Percentiles rank a stretch among this genome's conserved stretches.
phyloP scores from a whole-genome alignment of 2,329 filamentous ascomycete species.

The Alternaria novae-zelandiae region DNA sequence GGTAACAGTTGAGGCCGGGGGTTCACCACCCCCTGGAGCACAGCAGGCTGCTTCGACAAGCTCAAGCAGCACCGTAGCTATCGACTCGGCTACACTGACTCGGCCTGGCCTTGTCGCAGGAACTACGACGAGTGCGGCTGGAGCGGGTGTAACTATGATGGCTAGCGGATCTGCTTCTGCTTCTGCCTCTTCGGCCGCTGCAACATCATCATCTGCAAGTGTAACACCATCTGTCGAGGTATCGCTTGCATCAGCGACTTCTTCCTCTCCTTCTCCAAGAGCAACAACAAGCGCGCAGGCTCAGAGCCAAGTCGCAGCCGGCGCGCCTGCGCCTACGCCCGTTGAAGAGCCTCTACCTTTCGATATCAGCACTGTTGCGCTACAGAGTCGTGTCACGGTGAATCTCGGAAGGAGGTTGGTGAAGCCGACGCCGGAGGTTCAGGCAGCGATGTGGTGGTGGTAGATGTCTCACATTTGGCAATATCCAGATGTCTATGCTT shows the following conservation, averaged over 20 bases:
- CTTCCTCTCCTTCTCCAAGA: constrained; percentile 2
- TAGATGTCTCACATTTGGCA: constrained; percentile 2
- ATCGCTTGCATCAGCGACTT: neutral
- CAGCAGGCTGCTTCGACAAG: constrained; percentile 17
- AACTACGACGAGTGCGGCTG: constrained; percentile 26
- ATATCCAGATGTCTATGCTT: neutral
- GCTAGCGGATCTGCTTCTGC: constrained; percentile 17
- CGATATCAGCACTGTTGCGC: constrained; percentile 41
- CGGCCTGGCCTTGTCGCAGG: constrained; percentile 20
- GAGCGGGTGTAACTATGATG: constrained; percentile 21
- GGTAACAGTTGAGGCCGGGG: constrained; percentile 31
- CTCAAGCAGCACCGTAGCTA: constrained; percentile 11
- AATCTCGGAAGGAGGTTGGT: constrained; percentile 36
- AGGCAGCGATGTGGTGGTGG: constrained; percentile 10
- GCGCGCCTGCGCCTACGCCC: constrained; percentile 14
- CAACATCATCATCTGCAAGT: neutral
- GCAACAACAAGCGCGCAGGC: constrained; percentile 18
- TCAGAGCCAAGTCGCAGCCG: constrained; percentile 33
- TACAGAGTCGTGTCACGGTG: constrained; percentile 46
- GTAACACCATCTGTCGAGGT: neutral
- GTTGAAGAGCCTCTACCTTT: constrained; percentile 35
- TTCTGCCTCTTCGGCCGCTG: neutral
- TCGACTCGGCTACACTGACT: constrained; percentile 33
- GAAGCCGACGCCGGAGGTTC: constrained; percentile 23
- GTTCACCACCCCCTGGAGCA: constrained; percentile 15